Conservation (phyloP, 768 basidiomycete species). For the Hemileccinum rubropunctum region DNA sequence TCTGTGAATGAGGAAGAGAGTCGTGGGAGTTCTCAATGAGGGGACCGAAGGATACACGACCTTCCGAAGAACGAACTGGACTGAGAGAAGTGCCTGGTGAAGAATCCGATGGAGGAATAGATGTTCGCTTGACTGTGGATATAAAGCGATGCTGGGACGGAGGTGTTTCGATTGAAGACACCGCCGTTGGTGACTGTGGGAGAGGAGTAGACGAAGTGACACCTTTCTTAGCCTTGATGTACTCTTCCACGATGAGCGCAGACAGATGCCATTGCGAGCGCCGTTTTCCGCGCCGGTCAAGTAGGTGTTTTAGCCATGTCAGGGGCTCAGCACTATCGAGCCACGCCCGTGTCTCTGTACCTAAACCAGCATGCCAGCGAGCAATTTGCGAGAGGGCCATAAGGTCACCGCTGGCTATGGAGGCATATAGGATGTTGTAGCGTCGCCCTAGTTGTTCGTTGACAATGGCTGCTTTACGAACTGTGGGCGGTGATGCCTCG, state of each 20-base stretch:
- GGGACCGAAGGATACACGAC: slow-evolving; percentile 58
- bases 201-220: slow-evolving; percentile 10
- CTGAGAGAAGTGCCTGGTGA: slow-evolving; percentile 40
- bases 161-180: slow-evolving; percentile 15
- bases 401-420: slow-evolving; percentile 30
- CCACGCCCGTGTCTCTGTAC: slow-evolving; percentile 43
- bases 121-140: slow-evolving; percentile 14
- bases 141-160: slow-evolving; percentile 11
- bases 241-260: slow-evolving; percentile 69
- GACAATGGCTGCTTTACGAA: slow-evolving; percentile 62
- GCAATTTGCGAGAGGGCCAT: slow-evolving; percentile 50
- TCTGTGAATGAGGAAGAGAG: slow-evolving; percentile 46
- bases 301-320: slow-evolving; percentile 68
- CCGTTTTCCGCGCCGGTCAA: slow-evolving; percentile 43
- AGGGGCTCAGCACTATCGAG: slow-evolving; percentile 67
- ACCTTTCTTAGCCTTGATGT: slow-evolving; percentile 42
- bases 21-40: slow-evolving; percentile 43
- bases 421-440: slow-evolving; percentile 52
- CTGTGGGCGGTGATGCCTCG: slow-evolving; percentile 48
- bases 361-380: slow-evolving; percentile 61
- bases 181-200: slow-evolving; percentile 11
- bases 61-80: slow-evolving; percentile 43
- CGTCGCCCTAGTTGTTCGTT: slow-evolving; percentile 63
- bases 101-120: slow-evolving; percentile 38
- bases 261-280: slow-evolving; percentile 63